Percentiles rank a stretch among this genome's conserved stretches.
These are phyloP conservation scores for Hylodesmum podocarpum DNA, from an alignment of 306 rosid genomes.

Conservation along the genomic window DNA sequence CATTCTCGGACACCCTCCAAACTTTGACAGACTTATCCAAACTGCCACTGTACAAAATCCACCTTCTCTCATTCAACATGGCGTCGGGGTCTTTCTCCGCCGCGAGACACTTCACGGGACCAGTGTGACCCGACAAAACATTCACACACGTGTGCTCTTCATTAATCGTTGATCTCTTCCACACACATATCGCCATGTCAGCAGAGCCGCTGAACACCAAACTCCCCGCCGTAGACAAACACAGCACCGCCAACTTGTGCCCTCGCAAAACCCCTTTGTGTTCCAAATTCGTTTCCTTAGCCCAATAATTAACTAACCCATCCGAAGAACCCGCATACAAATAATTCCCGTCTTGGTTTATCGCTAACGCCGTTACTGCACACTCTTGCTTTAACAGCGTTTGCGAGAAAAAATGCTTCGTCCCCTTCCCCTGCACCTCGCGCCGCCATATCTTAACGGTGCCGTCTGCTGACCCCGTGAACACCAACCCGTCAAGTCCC, in stretches of 20 bases:
- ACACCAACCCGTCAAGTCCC: conserved; percentile 58
- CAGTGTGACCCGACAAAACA: conserved; percentile 62
- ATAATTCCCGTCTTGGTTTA: conserved; percentile 38
- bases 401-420: conserved; percentile 79
- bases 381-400: conserved; percentile 73
- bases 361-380: conserved; percentile 67
- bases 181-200: conserved; percentile 80
- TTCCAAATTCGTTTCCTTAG: conserved; percentile 38
- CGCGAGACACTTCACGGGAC: conserved; percentile 92
- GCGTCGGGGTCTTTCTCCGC: conserved; percentile 52
- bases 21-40: conserved; percentile 93
- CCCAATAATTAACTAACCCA: conserved; percentile 77
- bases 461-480: conserved; percentile 90
- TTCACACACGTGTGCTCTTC: conserved; percentile 51
- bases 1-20: conserved; percentile 69
- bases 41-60: conserved; percentile 89
- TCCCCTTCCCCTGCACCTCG: conserved; percentile 79
- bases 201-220: conserved; percentile 82
- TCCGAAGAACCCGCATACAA: conserved; percentile 78
- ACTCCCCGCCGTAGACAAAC: conserved; percentile 60
- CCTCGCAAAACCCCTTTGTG: conserved; percentile 66
- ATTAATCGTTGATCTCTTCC: conserved; percentile 46
- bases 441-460: conserved; percentile 79
- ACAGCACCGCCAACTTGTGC: conserved; percentile 73
- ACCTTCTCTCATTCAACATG: conserved; percentile 30